These are phyloP conservation scores for Lentinula guzmanii DNA, from an alignment of 768 basidiomycete genomes.

Conservation along the genomic window DNA sequence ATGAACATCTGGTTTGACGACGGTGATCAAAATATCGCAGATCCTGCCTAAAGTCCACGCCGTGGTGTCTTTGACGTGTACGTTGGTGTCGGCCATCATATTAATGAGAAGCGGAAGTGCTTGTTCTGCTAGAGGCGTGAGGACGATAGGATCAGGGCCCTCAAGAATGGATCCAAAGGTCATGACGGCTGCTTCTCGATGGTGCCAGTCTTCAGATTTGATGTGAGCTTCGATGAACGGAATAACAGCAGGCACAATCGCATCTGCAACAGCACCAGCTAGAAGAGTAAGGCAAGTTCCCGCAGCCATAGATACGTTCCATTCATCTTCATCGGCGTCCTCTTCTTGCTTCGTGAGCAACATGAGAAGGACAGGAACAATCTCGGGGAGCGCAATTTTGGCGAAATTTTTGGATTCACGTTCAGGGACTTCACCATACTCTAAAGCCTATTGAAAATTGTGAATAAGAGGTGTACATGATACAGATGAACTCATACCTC, in stretches of 20 bases:
- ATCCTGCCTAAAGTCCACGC: slow-evolving; percentile 98
- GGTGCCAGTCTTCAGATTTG: slow-evolving; percentile 87
- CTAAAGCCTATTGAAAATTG: slow-evolving; percentile 55
- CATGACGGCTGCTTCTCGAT: slow-evolving; percentile 97
- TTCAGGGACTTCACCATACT: slow-evolving; percentile 84
- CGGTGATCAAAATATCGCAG: slow-evolving; percentile 79
- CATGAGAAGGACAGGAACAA: slow-evolving; percentile 84
- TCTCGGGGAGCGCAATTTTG: slow-evolving; percentile 90
- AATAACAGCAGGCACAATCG: slow-evolving; percentile 87
- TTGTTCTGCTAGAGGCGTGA: slow-evolving; percentile 89
- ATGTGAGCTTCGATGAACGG: slow-evolving; percentile 98
- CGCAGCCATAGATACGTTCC: slow-evolving; percentile 98
- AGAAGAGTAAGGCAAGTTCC: slow-evolving; percentile 86
- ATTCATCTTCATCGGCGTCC: slow-evolving; percentile 97
- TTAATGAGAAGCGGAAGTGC: slow-evolving; percentile 90
- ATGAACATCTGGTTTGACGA: slow-evolving; percentile 87
- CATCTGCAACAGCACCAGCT: slow-evolving; percentile 85
- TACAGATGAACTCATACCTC: slow-evolving; percentile 48
- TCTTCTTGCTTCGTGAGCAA: slow-evolving; percentile 93
- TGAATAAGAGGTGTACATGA: slow-evolving; percentile 3
- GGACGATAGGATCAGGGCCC: slow-evolving; percentile 83
- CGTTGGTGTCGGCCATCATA: slow-evolving; percentile 86
- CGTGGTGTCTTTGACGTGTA: slow-evolving; percentile 92
- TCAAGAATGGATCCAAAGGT: slow-evolving; percentile 97
- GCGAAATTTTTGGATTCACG: slow-evolving; percentile 88